Conservation (phyloP, 1,284 basidiomycete genomes). For the Thelephora terrestris region DNA sequence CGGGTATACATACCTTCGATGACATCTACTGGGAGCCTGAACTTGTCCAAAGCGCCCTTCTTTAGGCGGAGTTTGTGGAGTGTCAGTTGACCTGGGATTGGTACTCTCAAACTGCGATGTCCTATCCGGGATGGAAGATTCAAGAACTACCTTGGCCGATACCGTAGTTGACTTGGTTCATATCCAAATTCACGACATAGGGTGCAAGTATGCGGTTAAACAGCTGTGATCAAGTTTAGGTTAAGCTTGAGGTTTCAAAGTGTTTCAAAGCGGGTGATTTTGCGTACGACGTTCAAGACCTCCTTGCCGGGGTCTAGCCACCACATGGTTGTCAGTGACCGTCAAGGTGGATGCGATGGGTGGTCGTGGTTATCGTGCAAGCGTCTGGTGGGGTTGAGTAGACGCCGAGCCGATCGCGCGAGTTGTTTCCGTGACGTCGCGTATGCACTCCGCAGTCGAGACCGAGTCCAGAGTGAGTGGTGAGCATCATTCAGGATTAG, state of each 20-base stretch:
- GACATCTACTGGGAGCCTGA: slow-evolving; percentile 93
- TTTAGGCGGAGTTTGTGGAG: slow-evolving; percentile 81
- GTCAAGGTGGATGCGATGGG: background rate
- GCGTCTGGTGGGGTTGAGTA: too few species aligned
- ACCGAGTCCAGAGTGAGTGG: too few species aligned
- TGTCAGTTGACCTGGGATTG: slow-evolving; percentile 67
- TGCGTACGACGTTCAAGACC: slow-evolving; percentile 59
- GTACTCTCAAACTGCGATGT: slow-evolving; percentile 9
- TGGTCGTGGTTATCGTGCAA: background rate
- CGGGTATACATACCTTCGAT: slow-evolving; percentile 63
- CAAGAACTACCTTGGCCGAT: slow-evolving; percentile 70
- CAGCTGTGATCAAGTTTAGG: slow-evolving; percentile 33
- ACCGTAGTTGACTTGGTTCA: slow-evolving; percentile 91
- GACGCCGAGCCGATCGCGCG: too few species aligned
- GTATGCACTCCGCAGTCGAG: too few species aligned
- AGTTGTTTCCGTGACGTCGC: too few species aligned
- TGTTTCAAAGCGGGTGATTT: background rate
- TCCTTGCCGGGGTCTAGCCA: slow-evolving; percentile 75
- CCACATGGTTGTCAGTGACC: slow-evolving; percentile 43
- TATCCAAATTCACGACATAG: slow-evolving; percentile 95
- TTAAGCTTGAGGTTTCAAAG: background rate
- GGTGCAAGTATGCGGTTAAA: slow-evolving; percentile 91
- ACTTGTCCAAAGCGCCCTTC: slow-evolving; percentile 93
- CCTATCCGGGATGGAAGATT: background rate
- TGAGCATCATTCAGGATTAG: too few species aligned